phyloP scores from a whole-genome alignment of 2,329 filamentous ascomycete genomes.

The Alternaria longipes region DNA sequence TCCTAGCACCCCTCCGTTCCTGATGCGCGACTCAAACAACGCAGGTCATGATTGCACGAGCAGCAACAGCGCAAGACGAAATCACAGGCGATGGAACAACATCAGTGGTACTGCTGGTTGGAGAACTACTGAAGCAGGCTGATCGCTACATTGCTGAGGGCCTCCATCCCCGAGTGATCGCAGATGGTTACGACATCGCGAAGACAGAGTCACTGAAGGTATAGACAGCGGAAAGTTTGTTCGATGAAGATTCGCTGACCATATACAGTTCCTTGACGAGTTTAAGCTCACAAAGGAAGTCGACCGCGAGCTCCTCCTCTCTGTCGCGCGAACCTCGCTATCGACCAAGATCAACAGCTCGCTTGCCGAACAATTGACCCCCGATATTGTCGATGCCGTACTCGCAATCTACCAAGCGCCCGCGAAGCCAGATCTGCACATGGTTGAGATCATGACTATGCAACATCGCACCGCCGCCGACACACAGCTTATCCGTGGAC shows the following conservation, averaged over 20 bases:
- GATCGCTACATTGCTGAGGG: slow-evolving; percentile 96
- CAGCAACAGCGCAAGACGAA: slow-evolving; percentile 96
- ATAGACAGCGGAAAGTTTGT: slow-evolving; percentile 7
- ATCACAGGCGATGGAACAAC: slow-evolving; percentile 98
- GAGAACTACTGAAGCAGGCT: slow-evolving; percentile 97
- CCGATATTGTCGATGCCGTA: slow-evolving; percentile 95
- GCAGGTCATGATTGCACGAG: slow-evolving; percentile 75
- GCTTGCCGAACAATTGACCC: slow-evolving; percentile 89
- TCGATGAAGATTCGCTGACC: slow-evolving; percentile 13
- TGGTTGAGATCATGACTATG: slow-evolving; percentile 99
- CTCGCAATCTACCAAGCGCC: slow-evolving; percentile 91
- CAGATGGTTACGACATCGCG: slow-evolving; percentile 96
- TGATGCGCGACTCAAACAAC: slow-evolving; percentile 15
- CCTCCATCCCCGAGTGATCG: slow-evolving; percentile 95
- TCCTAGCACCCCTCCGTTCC: slow-evolving; percentile 7
- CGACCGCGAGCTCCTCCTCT: slow-evolving; percentile 92
- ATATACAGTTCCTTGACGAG: slow-evolving; percentile 79
- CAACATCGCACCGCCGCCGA: slow-evolving; percentile 96
- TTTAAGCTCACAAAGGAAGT: slow-evolving; percentile 92
- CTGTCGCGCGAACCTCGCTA: slow-evolving; percentile 91
- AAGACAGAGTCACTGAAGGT: slow-evolving; percentile 93
- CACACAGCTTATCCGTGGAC: slow-evolving; percentile 91
- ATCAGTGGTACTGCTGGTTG: slow-evolving; percentile 92
- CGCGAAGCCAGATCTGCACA: slow-evolving; percentile 94
- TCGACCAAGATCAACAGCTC: slow-evolving; percentile 93